Evolutionary conservation across 352 stramenopile genomes (phyloP), one percentile per base, ranked within the genome.

Genomic region (Bremia lactucae): DNA sequence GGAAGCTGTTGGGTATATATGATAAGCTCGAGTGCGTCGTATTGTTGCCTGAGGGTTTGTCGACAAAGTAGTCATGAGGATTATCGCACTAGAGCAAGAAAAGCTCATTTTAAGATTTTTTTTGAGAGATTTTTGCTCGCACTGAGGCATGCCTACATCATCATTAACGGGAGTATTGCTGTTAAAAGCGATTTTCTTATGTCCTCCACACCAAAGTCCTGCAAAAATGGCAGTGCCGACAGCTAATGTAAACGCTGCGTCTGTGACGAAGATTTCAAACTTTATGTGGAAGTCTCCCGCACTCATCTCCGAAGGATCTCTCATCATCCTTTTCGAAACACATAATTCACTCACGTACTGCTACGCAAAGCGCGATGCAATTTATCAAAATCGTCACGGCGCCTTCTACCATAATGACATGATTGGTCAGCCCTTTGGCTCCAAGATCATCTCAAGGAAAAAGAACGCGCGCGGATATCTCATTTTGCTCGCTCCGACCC

Each of bases 291-390:
- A 65, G 25, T 82, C 70, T 23, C 36, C 57, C 7, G 21, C 20
- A 19, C 26, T 80, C 8, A 85, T 91, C 31, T 15, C 71, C 16
- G 71, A 78, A 37, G 88, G 87, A 36, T 79, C 91, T 46, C 77
- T 98, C n/a, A 90, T 98, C n/a, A 96, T 99, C 14, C 82, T 99
- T 15, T 98, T 97, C 59, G 90, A 97, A 71, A 92, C 78, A 44
- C 94, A 97, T 70, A 89, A 96, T 53, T 89, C 81, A 49, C 65
- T 98, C 29, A 95, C 90, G 25, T 97, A 97, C 71, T 90, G 89
- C 48, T 97, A 97, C 61, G 74, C 94, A 20, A 87, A 85, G 55
- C 56, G 62, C n/a, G 72, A 85, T 49, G 79, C 79, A 29, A 92
- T 97, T 20, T 98, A 97, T 62, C 83, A 91, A 49, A 98, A 98